These are phyloP conservation scores for Capsella bursapastoris DNA, from an alignment of 345 rosid genomes.

Conservation along the genomic window DNA sequence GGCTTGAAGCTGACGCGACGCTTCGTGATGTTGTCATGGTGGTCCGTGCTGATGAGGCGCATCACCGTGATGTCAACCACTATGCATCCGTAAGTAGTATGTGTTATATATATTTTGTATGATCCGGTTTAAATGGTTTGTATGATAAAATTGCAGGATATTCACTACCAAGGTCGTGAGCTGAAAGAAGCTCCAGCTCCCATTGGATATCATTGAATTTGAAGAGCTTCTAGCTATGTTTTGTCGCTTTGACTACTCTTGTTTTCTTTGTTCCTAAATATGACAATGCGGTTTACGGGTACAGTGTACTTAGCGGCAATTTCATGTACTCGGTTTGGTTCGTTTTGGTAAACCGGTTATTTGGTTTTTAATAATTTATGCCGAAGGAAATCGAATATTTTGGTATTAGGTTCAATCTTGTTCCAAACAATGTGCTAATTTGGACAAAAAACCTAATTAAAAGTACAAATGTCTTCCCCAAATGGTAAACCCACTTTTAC, in stretches of 20 bases:
- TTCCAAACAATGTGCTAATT: too few relatives aligned
- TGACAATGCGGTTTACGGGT: too few relatives aligned
- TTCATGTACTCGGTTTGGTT: too few relatives aligned
- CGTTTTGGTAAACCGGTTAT: too few relatives aligned
- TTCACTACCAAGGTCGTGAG: constrained; percentile 68
- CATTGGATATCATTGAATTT: constrained; percentile 58
- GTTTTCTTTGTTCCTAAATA: background rate
- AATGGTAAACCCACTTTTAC: too few relatives aligned
- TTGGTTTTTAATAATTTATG: too few relatives aligned
- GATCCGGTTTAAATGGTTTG: background rate
- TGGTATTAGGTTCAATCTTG: too few relatives aligned
- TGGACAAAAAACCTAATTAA: too few relatives aligned
- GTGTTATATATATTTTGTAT: background rate
- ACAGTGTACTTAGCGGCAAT: too few relatives aligned
- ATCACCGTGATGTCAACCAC: constrained; percentile 85
- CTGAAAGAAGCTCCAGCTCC: constrained; percentile 76
- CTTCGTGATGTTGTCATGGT: constrained; percentile 76
- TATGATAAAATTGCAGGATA: constrained; percentile 50
- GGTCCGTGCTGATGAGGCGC: constrained; percentile 81
- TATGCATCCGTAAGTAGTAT: constrained; percentile 63
- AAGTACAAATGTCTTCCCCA: too few relatives aligned
- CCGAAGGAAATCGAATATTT: too few relatives aligned
- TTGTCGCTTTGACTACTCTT: background rate
- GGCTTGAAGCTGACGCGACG: constrained; percentile 56
- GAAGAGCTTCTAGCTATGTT: background rate